Percentiles rank a stretch among this genome's conserved stretches.
These are phyloP conservation scores for Backusella tuberculispora DNA, from an alignment of 192 early-diverging fungal species.

Conservation along the genomic window DNA sequence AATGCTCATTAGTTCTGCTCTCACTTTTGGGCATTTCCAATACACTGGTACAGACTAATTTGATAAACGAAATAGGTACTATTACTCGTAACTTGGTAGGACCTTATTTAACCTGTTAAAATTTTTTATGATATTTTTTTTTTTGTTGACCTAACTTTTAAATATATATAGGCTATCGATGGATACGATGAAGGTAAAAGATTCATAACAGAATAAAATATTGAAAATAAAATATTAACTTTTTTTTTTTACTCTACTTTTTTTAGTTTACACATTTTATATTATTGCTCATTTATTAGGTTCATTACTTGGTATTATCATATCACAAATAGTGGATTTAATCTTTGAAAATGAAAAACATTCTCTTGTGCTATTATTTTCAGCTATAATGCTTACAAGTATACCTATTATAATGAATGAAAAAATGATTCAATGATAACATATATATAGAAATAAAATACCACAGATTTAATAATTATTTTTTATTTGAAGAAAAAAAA, in stretches of 20 bases:
- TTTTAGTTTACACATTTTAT: background rate
- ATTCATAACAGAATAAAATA: background rate
- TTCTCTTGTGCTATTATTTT: background rate
- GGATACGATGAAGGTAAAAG: background rate
- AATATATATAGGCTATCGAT: background rate
- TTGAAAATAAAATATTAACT: background rate
- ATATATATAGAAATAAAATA: background rate
- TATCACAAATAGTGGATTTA: background rate
- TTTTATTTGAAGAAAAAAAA: background rate
- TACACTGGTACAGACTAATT: background rate
- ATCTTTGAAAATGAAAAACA: background rate
- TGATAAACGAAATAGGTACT: background rate
- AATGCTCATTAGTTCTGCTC: background rate
- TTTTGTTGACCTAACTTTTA: background rate
- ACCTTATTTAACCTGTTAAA: background rate
- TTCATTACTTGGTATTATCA: background rate
- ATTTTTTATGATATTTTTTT: background rate
- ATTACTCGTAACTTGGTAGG: background rate
- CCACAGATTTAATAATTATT: too few relatives aligned
- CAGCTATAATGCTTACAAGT: background rate
- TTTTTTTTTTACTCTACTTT: too few relatives aligned
- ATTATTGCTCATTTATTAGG: background rate
- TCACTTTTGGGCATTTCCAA: background rate
- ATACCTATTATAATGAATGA: slow-evolving; percentile 9
- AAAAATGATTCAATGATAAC: background rate